These are phyloP conservation scores for Fistulina hepatica DNA, from an alignment of 1,284 basidiomycete species.

Conservation along the genomic window DNA sequence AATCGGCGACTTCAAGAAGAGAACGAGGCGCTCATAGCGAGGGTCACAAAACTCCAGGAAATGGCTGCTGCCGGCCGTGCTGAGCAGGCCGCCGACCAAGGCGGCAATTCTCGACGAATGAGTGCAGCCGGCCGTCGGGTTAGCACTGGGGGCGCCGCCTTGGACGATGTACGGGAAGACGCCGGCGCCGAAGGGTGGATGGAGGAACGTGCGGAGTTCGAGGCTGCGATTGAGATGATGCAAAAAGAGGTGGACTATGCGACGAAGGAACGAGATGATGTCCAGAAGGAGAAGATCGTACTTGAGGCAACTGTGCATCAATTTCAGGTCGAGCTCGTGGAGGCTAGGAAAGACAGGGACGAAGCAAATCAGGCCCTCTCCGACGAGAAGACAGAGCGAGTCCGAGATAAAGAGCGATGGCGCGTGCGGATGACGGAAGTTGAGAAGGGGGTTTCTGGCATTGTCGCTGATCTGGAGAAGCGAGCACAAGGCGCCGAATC, in stretches of 20 bases:
- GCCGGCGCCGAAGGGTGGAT: conserved; percentile 46
- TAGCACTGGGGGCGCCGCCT: conserved; percentile 36
- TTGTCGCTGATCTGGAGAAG: conserved; percentile 53
- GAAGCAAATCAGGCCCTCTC: conserved; percentile 31
- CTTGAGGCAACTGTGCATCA: conserved; percentile 40
- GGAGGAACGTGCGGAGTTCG: conserved; percentile 51
- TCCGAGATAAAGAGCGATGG: conserved; percentile 55
- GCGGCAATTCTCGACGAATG: conserved; percentile 14
- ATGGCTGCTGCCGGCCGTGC: conserved; percentile 27
- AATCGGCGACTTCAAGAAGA: conserved; percentile 74
- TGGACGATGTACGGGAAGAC: conserved; percentile 54
- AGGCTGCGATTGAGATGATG: conserved; percentile 30
- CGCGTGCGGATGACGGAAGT: conserved; percentile 57
- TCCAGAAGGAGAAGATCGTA: conserved; percentile 10
- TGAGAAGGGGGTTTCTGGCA: conserved; percentile 51
- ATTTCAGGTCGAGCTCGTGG: conserved; percentile 36
- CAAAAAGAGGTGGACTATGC: conserved; percentile 26
- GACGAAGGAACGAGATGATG: conserved; percentile 32
- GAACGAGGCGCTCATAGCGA: conserved; percentile 51
- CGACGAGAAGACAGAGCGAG: conserved; percentile 42
- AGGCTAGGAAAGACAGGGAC: conserved; percentile 28
- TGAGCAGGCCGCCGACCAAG: conserved; percentile 14
- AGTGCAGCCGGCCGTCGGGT: conserved; percentile 29
- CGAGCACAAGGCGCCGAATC: conserved; percentile 42
- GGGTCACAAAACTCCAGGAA: conserved; percentile 39